Percentiles rank a stretch among this genome's conserved stretches.
Conservation (phyloP, 805 yeast genomes). For the Yamadazyma sp. region DNA sequence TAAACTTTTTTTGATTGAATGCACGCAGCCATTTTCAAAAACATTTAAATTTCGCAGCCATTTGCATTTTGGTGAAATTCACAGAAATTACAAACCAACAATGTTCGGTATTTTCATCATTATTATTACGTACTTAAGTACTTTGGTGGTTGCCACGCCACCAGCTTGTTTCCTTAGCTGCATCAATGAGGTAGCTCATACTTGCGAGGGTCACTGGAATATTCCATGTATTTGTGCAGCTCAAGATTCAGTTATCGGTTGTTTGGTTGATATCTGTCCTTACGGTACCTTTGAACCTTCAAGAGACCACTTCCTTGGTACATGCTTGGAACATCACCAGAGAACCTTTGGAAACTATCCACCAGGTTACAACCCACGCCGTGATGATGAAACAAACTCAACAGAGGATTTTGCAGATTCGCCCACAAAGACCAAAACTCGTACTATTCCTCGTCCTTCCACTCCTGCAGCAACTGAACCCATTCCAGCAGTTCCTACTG, state of each 20-base stretch:
- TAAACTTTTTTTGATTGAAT: too few species aligned
- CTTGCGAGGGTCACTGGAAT: constrained; percentile 37
- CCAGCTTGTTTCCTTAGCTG: constrained; percentile 53
- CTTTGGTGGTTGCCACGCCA: constrained; percentile 37
- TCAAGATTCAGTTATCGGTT: constrained; percentile 40
- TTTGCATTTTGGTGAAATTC: background rate
- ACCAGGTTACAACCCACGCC: constrained; percentile 11
- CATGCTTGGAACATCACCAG: constrained; percentile 41
- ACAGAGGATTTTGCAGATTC: background rate
- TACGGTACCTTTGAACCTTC: constrained; percentile 42
- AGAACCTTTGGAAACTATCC: constrained; percentile 16
- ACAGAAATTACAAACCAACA: constrained; percentile 1
- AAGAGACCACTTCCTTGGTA: constrained; percentile 50
- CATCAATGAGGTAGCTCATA: constrained; percentile 33
- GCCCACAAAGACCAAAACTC: constrained; percentile 7
- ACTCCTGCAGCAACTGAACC: constrained; percentile 7
- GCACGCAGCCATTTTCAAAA: too few species aligned
- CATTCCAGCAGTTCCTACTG: background rate
- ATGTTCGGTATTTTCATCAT: constrained; percentile 1
- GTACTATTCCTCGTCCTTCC: constrained; percentile 8
- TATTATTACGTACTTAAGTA: background rate
- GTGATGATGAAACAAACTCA: background rate
- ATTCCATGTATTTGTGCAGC: constrained; percentile 40
- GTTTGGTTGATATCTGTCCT: constrained; percentile 48
- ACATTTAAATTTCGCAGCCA: constrained; percentile 7